Evolutionary conservation across 73 alveolate genomes (phyloP).

Genomic region (Tetrahymena elliotti): DNA sequence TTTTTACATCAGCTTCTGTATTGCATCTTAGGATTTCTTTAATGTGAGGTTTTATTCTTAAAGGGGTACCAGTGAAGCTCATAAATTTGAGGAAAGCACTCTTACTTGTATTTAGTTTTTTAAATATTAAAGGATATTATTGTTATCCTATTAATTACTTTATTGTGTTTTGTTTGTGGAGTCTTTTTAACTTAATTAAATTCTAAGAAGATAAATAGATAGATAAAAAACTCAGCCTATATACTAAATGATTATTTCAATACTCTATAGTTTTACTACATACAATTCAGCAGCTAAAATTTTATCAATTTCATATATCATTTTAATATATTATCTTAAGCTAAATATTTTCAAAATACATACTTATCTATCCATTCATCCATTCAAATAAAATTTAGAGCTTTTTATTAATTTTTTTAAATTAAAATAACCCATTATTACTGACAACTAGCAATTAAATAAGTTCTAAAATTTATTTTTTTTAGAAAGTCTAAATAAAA

Average conservation of each 20-base stretch:
- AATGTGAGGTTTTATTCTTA: background rate
- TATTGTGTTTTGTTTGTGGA: background rate
- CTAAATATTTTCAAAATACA: background rate
- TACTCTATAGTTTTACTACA: background rate
- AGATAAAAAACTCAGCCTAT: background rate
- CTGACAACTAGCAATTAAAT: no score
- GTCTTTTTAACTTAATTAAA: background rate
- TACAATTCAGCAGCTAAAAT: background rate
- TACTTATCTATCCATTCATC: background rate
- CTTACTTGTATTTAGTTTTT: background rate
- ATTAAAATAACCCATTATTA: no score
- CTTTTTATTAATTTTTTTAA: no score
- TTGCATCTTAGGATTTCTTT: background rate
- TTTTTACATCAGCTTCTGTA: background rate
- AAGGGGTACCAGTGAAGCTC: background rate
- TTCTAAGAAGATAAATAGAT: background rate
- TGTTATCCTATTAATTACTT: background rate
- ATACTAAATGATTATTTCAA: background rate
- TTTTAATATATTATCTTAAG: no score
- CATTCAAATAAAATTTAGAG: no score
- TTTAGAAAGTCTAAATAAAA: no score
- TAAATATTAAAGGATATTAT: background rate
- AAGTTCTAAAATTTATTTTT: no score
- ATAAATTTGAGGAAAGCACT: background rate
- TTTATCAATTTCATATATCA: background rate